A percentile compares a stretch with the other conserved stretches of the same genome.
Conservation (phyloP, 345 rosid species). For the Melastoma malabathricum region DNA sequence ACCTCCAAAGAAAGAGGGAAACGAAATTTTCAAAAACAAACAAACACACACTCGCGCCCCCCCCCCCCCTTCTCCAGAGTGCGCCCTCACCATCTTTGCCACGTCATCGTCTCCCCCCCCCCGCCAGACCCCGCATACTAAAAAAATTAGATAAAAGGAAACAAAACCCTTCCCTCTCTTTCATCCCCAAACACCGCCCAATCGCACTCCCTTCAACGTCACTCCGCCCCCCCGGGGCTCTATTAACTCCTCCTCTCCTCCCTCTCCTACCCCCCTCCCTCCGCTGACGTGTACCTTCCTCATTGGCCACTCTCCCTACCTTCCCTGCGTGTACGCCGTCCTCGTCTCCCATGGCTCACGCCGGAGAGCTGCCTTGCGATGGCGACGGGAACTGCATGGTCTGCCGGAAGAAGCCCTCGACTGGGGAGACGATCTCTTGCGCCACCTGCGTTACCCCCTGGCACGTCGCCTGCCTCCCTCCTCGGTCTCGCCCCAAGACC, state of each 20-base stretch:
- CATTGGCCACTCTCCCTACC: neutral
- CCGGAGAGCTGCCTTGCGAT: slow-evolving; percentile 50
- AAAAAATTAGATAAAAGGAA: no score
- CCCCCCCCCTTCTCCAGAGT: no score
- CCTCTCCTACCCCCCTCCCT: neutral
- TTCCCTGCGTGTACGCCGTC: slow-evolving; percentile 2
- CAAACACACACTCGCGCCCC: no score
- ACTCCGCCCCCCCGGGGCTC: no score
- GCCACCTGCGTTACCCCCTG: slow-evolving; percentile 53
- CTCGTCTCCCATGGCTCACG: slow-evolving; percentile 26
- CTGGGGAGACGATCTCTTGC: slow-evolving; percentile 43
- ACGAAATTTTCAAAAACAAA: no score
- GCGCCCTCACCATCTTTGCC: no score
- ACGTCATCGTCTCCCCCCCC: no score
- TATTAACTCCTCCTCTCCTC: neutral
- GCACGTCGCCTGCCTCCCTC: slow-evolving; percentile 48
- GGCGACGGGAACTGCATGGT: slow-evolving; percentile 57
- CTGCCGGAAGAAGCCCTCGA: slow-evolving; percentile 27
- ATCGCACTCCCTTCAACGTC: no score
- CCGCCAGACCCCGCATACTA: no score
- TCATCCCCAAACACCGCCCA: no score
- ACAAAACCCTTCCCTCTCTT: no score
- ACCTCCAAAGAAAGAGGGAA: no score
- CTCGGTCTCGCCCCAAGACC: slow-evolving; percentile 22
- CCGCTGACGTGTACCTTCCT: neutral